These are phyloP conservation scores for Erodium moschatum DNA, from an alignment of 441 rosid genomes.

Conservation along the genomic window DNA sequence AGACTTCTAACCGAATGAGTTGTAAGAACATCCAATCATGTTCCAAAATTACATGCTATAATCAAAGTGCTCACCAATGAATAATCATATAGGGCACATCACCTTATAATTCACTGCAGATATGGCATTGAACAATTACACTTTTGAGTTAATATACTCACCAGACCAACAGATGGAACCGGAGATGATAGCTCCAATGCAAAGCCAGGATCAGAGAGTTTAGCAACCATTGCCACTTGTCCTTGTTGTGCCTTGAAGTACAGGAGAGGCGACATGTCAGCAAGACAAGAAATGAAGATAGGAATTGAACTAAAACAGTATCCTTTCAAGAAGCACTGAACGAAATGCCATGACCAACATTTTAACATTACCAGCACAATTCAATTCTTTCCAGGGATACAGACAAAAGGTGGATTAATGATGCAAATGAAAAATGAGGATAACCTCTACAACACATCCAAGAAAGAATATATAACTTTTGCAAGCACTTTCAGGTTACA, in stretches of 20 bases:
- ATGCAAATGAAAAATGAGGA: not conserved
- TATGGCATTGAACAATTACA: not conserved
- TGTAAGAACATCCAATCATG: not conserved
- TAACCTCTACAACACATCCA: not conserved
- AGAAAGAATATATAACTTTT: not conserved
- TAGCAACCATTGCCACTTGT: conserved; percentile 55
- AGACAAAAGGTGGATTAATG: not conserved
- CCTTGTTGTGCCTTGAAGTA: conserved; percentile 60
- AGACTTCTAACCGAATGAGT: not conserved
- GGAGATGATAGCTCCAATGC: conserved; percentile 62
- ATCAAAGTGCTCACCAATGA: not conserved
- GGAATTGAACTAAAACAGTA: not conserved
- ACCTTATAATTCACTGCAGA: not conserved
- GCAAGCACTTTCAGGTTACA: not conserved
- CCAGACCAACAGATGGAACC: conserved; percentile 52
- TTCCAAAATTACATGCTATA: not conserved
- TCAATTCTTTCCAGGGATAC: not conserved
- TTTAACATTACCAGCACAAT: not conserved
- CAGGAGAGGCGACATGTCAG: not conserved
- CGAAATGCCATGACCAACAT: conserved; percentile 1
- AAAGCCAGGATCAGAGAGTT: conserved; percentile 59
- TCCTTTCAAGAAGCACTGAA: not conserved
- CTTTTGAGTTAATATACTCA: conserved; percentile 27
- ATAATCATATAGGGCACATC: not conserved
- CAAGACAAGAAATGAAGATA: not conserved